These are phyloP conservation scores for Fusarium nelsonii DNA, from an alignment of 2,329 filamentous ascomycete species.

Conservation along the genomic window DNA sequence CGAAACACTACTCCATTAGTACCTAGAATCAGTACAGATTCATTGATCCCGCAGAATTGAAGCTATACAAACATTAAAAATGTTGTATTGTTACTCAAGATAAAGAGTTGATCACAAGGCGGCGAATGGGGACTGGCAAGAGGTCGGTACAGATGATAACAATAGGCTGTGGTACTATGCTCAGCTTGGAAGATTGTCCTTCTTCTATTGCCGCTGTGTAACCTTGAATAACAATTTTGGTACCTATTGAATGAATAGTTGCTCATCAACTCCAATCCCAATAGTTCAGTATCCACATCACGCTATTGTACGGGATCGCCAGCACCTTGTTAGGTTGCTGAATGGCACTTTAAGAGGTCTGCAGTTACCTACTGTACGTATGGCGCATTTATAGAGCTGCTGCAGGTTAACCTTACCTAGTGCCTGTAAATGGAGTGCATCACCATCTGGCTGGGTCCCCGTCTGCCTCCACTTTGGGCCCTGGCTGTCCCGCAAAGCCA, in stretches of 20 bases:
- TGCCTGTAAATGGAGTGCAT: constrained; percentile 35
- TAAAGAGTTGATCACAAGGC: neutral
- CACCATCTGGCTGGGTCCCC: constrained; percentile 30
- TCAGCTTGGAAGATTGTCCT: neutral
- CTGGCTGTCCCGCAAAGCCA: constrained; percentile 33
- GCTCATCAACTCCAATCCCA: neutral
- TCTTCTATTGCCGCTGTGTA: neutral
- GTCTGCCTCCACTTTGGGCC: constrained; percentile 27
- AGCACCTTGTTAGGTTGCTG: neutral
- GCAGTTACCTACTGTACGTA: constrained; percentile 1
- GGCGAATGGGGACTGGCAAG: neutral
- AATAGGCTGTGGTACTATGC: neutral
- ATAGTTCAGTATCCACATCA: neutral
- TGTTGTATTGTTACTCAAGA: neutral
- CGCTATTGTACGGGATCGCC: constrained; percentile 8
- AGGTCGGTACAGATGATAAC: neutral
- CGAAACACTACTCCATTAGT: neutral
- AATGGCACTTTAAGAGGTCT: neutral
- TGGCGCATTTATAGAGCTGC: constrained; percentile 14
- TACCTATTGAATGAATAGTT: neutral
- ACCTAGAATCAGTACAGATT: neutral
- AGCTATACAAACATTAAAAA: neutral
- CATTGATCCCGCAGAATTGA: neutral
- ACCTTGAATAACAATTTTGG: neutral
- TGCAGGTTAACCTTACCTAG: constrained; percentile 13